These are phyloP conservation scores for Sarocladiaceae sp. DNA, from an alignment of 2,329 filamentous ascomycete genomes.

Conservation along the genomic window DNA sequence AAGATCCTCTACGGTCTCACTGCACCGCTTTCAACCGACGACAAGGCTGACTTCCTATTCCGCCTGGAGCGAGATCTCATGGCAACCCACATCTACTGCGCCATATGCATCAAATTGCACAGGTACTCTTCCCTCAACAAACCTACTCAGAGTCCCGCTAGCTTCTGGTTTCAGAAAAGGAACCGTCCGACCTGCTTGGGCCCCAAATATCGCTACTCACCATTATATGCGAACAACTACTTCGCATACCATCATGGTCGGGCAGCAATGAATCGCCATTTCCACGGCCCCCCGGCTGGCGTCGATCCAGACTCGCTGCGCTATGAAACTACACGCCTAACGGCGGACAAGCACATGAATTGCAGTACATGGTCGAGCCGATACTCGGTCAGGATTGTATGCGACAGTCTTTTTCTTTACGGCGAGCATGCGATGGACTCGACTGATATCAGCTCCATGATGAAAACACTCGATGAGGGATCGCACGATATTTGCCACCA, in stretches of 20 bases:
- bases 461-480: constrained; percentile 3
- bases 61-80: constrained; percentile 6
- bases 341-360: background rate
- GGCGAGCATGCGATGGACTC: constrained; percentile 4
- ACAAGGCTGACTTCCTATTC: constrained; percentile 3
- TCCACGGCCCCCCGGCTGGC: constrained; percentile 1
- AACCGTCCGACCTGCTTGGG: background rate
- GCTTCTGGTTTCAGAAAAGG: background rate
- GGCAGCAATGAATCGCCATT: constrained; percentile 4
- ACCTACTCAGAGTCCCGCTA: background rate
- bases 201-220: constrained; percentile 1
- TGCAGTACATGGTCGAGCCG: background rate
- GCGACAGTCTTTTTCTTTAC: constrained; percentile 6
- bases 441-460: constrained; percentile 5
- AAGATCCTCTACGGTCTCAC: constrained; percentile 1
- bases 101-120: constrained; percentile 1
- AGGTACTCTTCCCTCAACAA: constrained; percentile 4
- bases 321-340: constrained; percentile 1
- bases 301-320: background rate
- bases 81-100: constrained; percentile 4
- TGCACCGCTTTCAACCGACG: constrained; percentile 1
- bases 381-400: constrained; percentile 3
- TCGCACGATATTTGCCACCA: constrained; percentile 1
- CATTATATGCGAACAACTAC: background rate
- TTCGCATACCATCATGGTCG: constrained; percentile 5